phyloP scores from a whole-genome alignment of 495 filamentous ascomycete species.

The Penicillium cosmopolitanum region DNA sequence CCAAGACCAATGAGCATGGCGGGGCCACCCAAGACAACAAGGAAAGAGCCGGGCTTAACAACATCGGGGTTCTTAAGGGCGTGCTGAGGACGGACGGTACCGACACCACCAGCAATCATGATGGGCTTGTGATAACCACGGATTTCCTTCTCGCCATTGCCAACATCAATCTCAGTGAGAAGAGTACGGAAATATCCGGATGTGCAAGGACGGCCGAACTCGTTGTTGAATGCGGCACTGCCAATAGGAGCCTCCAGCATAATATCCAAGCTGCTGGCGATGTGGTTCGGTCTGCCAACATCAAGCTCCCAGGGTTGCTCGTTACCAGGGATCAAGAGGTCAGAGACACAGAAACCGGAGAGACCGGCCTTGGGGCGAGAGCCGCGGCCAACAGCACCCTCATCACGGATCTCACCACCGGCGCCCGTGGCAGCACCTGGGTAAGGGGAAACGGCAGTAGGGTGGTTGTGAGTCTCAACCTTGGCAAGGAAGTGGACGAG shows the following conservation, averaged over 20 bases:
- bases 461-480: slow-evolving; percentile 98
- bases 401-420: slow-evolving; percentile 93
- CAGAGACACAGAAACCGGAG: slow-evolving; percentile 90
- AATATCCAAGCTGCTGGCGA: slow-evolving; percentile 90
- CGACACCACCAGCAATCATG: slow-evolving; percentile 96
- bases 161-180: slow-evolving; percentile 63
- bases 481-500: slow-evolving; percentile 86
- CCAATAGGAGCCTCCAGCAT: slow-evolving; percentile 97
- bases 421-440: slow-evolving; percentile 89
- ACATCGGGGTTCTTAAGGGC: slow-evolving; percentile 78
- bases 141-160: slow-evolving; percentile 67
- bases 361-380: slow-evolving; percentile 93
- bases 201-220: slow-evolving; percentile 93
- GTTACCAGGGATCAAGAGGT: slow-evolving; percentile 83
- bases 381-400: slow-evolving; percentile 90
- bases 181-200: slow-evolving; percentile 89
- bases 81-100: slow-evolving; percentile 92
- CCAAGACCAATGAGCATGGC: slow-evolving; percentile 98
- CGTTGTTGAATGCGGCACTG: slow-evolving; percentile 94
- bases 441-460: slow-evolving; percentile 88
- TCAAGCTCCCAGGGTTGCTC: slow-evolving; percentile 87
- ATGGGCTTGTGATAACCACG: slow-evolving; percentile 98
- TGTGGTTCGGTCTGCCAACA: slow-evolving; percentile 86
- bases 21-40: slow-evolving; percentile 91
- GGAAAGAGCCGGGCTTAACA: slow-evolving; percentile 80